Evolutionary conservation across 208 protist species (phyloP), one percentile per base, ranked within the genome.

Genomic region (Acanthamoeba triangularis): DNA sequence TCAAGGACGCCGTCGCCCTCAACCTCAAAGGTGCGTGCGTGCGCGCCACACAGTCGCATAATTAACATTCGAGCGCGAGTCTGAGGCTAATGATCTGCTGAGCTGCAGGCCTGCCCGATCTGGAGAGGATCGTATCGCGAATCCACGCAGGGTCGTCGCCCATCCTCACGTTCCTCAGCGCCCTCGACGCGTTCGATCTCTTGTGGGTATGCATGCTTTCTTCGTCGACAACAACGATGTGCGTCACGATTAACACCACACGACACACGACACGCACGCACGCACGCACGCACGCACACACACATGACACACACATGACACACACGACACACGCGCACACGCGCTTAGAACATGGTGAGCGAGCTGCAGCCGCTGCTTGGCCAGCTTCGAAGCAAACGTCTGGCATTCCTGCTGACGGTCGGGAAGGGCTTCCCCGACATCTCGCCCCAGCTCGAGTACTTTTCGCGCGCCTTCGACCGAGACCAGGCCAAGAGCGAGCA

Each of bases 371-470:
- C 47, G 30, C 16, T 90, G 23, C 0, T 90, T 7, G 20, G 30
- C 14, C 28, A 20, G 11, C 82, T 90, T 7, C 47, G 52, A 30
- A 90, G 82, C 82, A 90, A 90, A 28, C 47, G 82, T 20, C 82
- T 90, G n/a, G 82, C 44, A 13, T 67, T 59, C 56, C 82, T 90
- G 11, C 54, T 90, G 30, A 90, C 47, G 23, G 25, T 90, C 30
- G 56, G 82, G 56, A 67, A 67, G 82, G 52, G 47, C 54, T 90
- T 90, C 54, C 82, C 82, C 37, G 25, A 90, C 37, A 35, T 90
- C 52, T 8, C 30, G 10, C 82, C 82, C 6, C 35, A 37, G 8
- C 54, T 90, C n/a, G 47, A 30, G 23, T 47, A 67, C 54, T 90
- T 90, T 41, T 30, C 47, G 37, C 82, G 49, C 3, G 82, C 82